Conservation (phyloP, 2,329 filamentous ascomycete species). For the Talaromyces sp. region DNA sequence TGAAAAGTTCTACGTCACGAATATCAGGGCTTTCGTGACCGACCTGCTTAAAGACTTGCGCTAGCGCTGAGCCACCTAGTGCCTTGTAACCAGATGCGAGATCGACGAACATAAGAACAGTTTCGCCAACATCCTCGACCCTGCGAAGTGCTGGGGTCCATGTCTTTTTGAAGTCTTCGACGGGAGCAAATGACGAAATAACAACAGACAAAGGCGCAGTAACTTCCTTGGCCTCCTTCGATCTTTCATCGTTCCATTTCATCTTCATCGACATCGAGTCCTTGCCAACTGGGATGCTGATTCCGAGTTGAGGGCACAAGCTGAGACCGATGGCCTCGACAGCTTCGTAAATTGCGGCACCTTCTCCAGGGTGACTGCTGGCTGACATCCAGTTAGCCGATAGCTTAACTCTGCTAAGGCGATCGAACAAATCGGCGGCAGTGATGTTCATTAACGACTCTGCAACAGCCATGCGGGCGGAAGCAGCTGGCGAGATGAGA, state of each 20-base stretch:
- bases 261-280: slow-evolving; percentile 99
- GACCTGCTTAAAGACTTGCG: slow-evolving; percentile 82
- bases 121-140: slow-evolving; percentile 82
- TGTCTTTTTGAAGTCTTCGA: slow-evolving; percentile 75
- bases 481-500: slow-evolving; percentile 82
- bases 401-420: slow-evolving; percentile 74
- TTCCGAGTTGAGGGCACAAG: slow-evolving; percentile 81
- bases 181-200: slow-evolving; percentile 84
- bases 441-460: slow-evolving; percentile 92
- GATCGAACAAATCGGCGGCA: slow-evolving; percentile 69
- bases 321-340: slow-evolving; percentile 91
- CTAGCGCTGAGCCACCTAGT: slow-evolving; percentile 84
- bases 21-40: slow-evolving; percentile 84
- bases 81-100: slow-evolving; percentile 75
- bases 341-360: slow-evolving; percentile 86
- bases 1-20: slow-evolving; percentile 72
- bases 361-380: slow-evolving; percentile 88
- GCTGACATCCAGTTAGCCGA: slow-evolving; percentile 99
- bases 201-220: slow-evolving; percentile 88
- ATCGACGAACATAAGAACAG: slow-evolving; percentile 84
- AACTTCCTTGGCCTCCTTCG: slow-evolving; percentile 71
- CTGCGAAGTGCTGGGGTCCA: slow-evolving; percentile 90
- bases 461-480: slow-evolving; percentile 91
- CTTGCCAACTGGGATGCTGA: slow-evolving; percentile 94
- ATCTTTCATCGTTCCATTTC: slow-evolving; percentile 74